phyloP scores from a whole-genome alignment of 73 alveolate species.

The Blepharisma stoltei region DNA sequence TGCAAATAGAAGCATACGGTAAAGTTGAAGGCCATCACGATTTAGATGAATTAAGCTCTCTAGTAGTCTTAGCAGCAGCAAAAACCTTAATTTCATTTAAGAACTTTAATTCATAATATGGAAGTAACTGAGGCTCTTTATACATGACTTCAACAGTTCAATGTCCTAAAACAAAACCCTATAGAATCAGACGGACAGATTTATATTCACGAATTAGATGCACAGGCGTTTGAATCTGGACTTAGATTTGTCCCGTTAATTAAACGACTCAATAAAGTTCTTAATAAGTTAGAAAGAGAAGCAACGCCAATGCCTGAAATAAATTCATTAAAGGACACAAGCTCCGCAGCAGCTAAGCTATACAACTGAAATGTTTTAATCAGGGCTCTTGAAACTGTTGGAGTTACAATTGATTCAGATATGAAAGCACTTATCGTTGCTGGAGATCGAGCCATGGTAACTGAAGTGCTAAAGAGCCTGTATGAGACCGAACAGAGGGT shows the following conservation, averaged over 20 bases:
- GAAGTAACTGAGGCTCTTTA: slow-evolving; percentile 16
- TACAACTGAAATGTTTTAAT: slow-evolving; percentile 28
- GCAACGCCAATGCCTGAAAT: slow-evolving; percentile 28
- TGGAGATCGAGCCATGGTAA: slow-evolving; percentile 47
- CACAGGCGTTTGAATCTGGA: slow-evolving; percentile 22
- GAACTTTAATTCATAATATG: neutral
- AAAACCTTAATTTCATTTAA: neutral
- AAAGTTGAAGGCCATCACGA: slow-evolving; percentile 33
- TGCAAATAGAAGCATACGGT: slow-evolving; percentile 4
- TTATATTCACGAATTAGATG: slow-evolving; percentile 22
- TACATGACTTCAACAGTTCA: neutral
- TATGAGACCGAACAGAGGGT: slow-evolving; percentile 18
- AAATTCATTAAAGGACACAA: slow-evolving; percentile 26
- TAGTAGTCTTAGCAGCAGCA: neutral
- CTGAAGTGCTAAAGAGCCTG: neutral
- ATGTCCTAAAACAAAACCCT: slow-evolving; percentile 17
- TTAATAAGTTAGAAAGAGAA: slow-evolving; percentile 1
- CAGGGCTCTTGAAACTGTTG: slow-evolving; percentile 30
- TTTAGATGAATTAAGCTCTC: slow-evolving; percentile 11
- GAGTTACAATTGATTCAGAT: slow-evolving; percentile 48
- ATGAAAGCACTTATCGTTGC: slow-evolving; percentile 56
- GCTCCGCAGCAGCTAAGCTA: slow-evolving; percentile 28
- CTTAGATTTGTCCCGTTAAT: slow-evolving; percentile 21
- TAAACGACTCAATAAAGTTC: neutral
- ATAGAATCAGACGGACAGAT: neutral